These are phyloP conservation scores for Irpex lacteus DNA, from an alignment of 1,284 basidiomycete genomes.

Conservation along the genomic window DNA sequence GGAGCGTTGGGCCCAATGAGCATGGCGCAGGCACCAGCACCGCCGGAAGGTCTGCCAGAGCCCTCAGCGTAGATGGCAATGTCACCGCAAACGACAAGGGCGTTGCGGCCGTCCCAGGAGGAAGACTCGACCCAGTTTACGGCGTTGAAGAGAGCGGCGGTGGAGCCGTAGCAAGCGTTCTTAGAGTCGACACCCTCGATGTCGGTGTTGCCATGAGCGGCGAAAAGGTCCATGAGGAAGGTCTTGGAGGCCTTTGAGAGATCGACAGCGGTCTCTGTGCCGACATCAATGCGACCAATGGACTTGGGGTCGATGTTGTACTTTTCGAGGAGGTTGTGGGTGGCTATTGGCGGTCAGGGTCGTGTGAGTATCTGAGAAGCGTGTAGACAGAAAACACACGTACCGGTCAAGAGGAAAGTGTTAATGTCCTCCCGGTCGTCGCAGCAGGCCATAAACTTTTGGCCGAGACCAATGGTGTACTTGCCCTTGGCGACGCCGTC, in stretches of 20 bases:
- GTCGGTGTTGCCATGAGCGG: slow-evolving; percentile 89
- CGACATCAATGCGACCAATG: slow-evolving; percentile 96
- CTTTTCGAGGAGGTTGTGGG: slow-evolving; percentile 86
- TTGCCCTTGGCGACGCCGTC: slow-evolving; percentile 96
- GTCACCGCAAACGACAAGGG: slow-evolving; percentile 96
- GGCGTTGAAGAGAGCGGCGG: slow-evolving; percentile 96
- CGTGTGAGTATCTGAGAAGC: background rate
- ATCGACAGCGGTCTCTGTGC: slow-evolving; percentile 99
- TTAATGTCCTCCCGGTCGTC: slow-evolving; percentile 99
- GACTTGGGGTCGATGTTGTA: slow-evolving; percentile 95
- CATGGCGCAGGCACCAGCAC: slow-evolving; percentile 94
- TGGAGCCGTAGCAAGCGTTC: slow-evolving; percentile 99
- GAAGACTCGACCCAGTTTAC: slow-evolving; percentile 96
- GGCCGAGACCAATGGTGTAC: slow-evolving; percentile 99
- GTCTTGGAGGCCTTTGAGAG: slow-evolving; percentile 99
- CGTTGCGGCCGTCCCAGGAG: slow-evolving; percentile 98
- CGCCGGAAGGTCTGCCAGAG: slow-evolving; percentile 91
- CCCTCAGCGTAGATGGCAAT: slow-evolving; percentile 99
- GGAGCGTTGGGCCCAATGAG: slow-evolving; percentile 97
- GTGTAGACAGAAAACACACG: slow-evolving; percentile 26
- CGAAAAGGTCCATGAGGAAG: slow-evolving; percentile 97
- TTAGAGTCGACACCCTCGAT: slow-evolving; percentile 99
- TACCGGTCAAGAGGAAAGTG: slow-evolving; percentile 94
- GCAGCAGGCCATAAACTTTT: slow-evolving; percentile 97
- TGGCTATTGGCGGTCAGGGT: slow-evolving; percentile 45